Base-by-base conservation (phyloP, 768 basidiomycete genomes). In the Guyanaporus albipodus region DNA sequence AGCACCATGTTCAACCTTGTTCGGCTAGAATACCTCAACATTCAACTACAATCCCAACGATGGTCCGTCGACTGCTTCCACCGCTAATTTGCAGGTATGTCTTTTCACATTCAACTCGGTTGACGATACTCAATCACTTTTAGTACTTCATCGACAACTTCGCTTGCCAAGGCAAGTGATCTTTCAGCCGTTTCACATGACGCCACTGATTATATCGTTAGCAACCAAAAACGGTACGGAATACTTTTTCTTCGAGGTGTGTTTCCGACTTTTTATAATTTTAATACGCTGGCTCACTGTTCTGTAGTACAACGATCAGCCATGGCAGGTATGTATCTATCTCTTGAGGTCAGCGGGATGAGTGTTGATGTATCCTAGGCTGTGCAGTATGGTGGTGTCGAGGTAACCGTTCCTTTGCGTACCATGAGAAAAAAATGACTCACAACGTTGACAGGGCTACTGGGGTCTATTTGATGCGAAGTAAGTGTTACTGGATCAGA, bases 161-260 rank as follows among this genome's bases (percentile, higher is more conserved):
- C 55, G 82, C 93, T 8, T 99, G 95, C 59, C 57, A 58, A 53
- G 66, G 66, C 41, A 43, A 51, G 62, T 50, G 3, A 27, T 28
- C 5, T 8, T 26, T 41, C 22, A 38, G 4, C 24, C 27, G 12
- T 32, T 51, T 44, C 38, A 22, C 43, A 23, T 22, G 17, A 23
- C 8, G 14, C 8, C 19, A 46, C 47, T 53, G 34, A 67, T 35
- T n/a, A 15, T 15, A 10, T 29, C 15, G 15, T 42, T 42, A 61
- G 87, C 94, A 0, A 96, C 92, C 63, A 50, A 64, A 15, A 92
- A 92, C 51, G 78, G 78, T 11, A 92, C 88, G 1, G 72, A 79
- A 14, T 95, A 95, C 70, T 96, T 92, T 77, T 94, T 79, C 73
- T 91, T 91, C 49, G 87, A 87, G 74, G 79, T 79, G 15, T 7